Conservation (phyloP, 2,329 filamentous ascomycete species). For the Byssochlamys sp. region DNA sequence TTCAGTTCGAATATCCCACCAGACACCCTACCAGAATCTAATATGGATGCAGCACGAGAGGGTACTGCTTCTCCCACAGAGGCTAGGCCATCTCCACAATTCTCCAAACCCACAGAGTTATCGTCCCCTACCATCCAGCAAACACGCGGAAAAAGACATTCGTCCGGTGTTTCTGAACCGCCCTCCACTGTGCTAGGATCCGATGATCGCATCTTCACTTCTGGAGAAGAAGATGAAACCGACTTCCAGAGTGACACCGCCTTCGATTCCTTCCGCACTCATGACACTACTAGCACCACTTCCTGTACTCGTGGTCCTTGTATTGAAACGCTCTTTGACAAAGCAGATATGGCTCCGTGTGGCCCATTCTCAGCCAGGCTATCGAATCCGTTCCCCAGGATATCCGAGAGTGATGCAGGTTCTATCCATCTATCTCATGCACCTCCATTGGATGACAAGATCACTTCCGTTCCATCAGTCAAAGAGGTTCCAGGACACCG, state of each 20-base stretch:
- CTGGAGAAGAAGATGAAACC: slow-evolving; percentile 52
- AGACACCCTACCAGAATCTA: background rate
- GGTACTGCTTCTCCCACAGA: background rate
- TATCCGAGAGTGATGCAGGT: slow-evolving; percentile 13
- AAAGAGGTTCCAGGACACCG: slow-evolving; percentile 1
- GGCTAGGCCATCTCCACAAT: background rate
- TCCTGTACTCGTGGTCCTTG: slow-evolving; percentile 46
- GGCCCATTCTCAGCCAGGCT: slow-evolving; percentile 31
- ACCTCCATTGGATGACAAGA: background rate
- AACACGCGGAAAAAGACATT: slow-evolving; percentile 41
- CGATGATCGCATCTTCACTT: slow-evolving; percentile 50
- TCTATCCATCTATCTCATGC: background rate
- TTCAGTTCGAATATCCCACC: slow-evolving; percentile 1
- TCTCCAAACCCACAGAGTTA: slow-evolving; percentile 4
- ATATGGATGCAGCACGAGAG: background rate
- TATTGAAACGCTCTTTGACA: slow-evolving; percentile 57
- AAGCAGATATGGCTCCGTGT: slow-evolving; percentile 42
- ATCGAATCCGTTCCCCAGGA: slow-evolving; percentile 11
- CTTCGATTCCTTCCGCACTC: slow-evolving; percentile 54
- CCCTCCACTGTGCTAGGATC: slow-evolving; percentile 52
- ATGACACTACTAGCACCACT: slow-evolving; percentile 45
- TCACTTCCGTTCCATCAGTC: background rate
- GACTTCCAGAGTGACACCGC: slow-evolving; percentile 53
- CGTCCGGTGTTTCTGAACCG: slow-evolving; percentile 49
- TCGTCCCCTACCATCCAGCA: slow-evolving; percentile 21